phyloP scores from a whole-genome alignment of 257 asterid genomes.

The Eucommia ulmoides region DNA sequence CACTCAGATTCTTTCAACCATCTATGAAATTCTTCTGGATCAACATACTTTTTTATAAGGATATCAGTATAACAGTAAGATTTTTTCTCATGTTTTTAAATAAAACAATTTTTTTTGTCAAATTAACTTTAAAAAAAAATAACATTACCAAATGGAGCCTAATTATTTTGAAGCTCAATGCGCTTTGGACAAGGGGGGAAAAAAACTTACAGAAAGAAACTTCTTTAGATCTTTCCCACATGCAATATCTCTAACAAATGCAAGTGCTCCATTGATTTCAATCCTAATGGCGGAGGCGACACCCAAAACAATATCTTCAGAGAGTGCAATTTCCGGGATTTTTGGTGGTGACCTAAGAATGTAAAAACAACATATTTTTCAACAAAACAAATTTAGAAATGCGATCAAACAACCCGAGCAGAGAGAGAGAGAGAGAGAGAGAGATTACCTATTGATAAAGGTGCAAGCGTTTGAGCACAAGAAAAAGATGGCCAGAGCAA shows the following conservation, averaged over 20 bases:
- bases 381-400: constrained; percentile 7
- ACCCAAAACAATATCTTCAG: constrained; percentile 64
- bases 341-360: constrained; percentile 63
- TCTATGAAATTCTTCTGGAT: no score
- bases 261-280: constrained; percentile 65
- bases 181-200: no score
- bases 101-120: no score
- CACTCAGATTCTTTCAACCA: no score
- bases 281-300: constrained; percentile 68
- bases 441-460: constrained; percentile 63
- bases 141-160: no score
- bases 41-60: no score
- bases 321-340: constrained; percentile 57
- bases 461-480: constrained; percentile 78
- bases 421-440: neutral
- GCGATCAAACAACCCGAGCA: neutral
- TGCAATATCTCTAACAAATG: constrained; percentile 54
- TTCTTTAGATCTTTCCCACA: constrained; percentile 73
- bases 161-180: no score
- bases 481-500: constrained; percentile 58
- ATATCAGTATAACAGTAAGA: no score
- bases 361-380: no score
- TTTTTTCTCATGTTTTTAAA: no score
- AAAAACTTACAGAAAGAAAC: constrained; percentile 60
- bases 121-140: no score